These are phyloP conservation scores for Papiliotrema fonsecae DNA, from an alignment of 1,284 basidiomycete genomes.

Conservation along the genomic window DNA sequence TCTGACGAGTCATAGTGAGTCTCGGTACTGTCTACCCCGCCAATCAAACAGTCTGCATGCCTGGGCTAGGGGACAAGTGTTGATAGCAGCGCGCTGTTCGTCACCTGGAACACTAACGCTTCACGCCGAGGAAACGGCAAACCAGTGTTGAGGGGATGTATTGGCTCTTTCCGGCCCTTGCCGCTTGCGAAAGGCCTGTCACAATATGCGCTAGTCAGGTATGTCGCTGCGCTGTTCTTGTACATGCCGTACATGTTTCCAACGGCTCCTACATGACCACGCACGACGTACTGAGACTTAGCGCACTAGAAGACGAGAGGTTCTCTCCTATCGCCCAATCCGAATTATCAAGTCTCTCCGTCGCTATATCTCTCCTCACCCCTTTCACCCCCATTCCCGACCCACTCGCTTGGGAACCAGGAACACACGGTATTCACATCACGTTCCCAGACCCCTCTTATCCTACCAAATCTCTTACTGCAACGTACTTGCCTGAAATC, in stretches of 20 bases:
- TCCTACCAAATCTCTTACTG: slow-evolving; percentile 62
- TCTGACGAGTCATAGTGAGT: slow-evolving; percentile 32
- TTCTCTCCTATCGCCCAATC: slow-evolving; percentile 63
- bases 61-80: neutral
- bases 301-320: slow-evolving; percentile 52
- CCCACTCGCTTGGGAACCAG: slow-evolving; percentile 89
- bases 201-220: slow-evolving; percentile 85
- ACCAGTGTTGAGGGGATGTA: slow-evolving; percentile 79
- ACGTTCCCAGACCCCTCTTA: slow-evolving; percentile 73
- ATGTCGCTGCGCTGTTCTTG: slow-evolving; percentile 4
- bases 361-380: slow-evolving; percentile 83
- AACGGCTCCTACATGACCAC: neutral
- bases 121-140: slow-evolving; percentile 34
- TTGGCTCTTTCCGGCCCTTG: slow-evolving; percentile 84
- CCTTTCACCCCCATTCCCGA: slow-evolving; percentile 80
- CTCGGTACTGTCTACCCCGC: neutral
- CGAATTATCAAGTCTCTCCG: slow-evolving; percentile 64
- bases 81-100: slow-evolving; percentile 74
- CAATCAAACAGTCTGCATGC: neutral
- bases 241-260: neutral
- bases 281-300: slow-evolving; percentile 14
- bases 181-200: slow-evolving; percentile 69
- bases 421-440: slow-evolving; percentile 87
- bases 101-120: slow-evolving; percentile 77
- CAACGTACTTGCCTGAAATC: slow-evolving; percentile 93